Evolutionary conservation across 2,329 filamentous ascomycete species (phyloP).

Genomic region (Fusarium goolgardi): DNA sequence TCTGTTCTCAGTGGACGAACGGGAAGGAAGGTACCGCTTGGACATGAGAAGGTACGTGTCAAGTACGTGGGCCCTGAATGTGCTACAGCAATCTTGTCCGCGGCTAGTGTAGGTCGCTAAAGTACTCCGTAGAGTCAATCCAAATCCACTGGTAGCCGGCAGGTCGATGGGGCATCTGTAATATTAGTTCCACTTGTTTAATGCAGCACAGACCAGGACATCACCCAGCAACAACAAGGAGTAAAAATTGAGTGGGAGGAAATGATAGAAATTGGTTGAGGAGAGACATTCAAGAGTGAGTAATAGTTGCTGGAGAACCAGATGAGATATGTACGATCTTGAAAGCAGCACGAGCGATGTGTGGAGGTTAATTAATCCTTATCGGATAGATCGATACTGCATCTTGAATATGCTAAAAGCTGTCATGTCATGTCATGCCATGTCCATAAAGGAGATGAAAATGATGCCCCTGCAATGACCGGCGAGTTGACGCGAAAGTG

Average conservation of each 20-base stretch:
- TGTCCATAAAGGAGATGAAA: conserved; percentile 12
- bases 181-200: conserved; percentile 52
- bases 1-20: neutral
- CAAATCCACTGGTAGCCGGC: conserved; percentile 40
- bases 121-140: conserved; percentile 36
- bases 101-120: conserved; percentile 39
- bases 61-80: conserved; percentile 37
- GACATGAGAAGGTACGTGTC: conserved; percentile 35
- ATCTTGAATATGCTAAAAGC: neutral
- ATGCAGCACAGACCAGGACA: conserved; percentile 47
- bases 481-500: conserved; percentile 34
- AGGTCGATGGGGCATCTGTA: conserved; percentile 44
- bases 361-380: neutral
- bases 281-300: conserved; percentile 14
- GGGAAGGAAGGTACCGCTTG: conserved; percentile 19
- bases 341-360: conserved; percentile 2
- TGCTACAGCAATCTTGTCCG: conserved; percentile 41
- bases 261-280: conserved; percentile 16
- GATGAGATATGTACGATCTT: neutral
- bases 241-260: conserved; percentile 18
- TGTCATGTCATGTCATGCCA: neutral
- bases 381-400: conserved; percentile 4
- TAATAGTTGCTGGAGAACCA: conserved; percentile 27
- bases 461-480: conserved; percentile 24
- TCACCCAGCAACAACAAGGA: conserved; percentile 46